Percentiles rank a stretch among this genome's conserved stretches.
Evolutionary conservation across 768 basidiomycete species (phyloP).

Genomic region (Dioszegia crocea): DNA sequence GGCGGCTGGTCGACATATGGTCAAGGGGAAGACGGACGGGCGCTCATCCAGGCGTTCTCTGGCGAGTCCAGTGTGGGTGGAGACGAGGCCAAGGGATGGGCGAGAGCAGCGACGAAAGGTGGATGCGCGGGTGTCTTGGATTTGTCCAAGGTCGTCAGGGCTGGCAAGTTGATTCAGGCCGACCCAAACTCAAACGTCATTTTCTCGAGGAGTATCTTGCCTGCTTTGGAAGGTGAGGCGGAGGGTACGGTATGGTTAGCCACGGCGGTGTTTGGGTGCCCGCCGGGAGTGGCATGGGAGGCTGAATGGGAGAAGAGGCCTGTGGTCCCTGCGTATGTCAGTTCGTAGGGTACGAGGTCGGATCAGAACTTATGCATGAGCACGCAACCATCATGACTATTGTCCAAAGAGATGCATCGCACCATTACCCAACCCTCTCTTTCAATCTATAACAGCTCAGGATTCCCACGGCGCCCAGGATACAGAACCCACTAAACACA

Average conservation of each 20-base stretch:
- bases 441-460: constrained; percentile 9
- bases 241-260: constrained; percentile 58
- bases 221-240: constrained; percentile 58
- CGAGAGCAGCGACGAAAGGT: constrained; percentile 59
- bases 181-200: constrained; percentile 73
- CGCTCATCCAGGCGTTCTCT: constrained; percentile 56
- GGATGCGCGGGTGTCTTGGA: constrained; percentile 65
- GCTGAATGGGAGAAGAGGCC: constrained; percentile 41
- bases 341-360: no score
- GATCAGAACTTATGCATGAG: no score
- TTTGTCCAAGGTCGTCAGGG: constrained; percentile 46
- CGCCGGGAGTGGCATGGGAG: constrained; percentile 39
- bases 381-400: no score
- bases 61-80: constrained; percentile 55
- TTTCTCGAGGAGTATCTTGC: constrained; percentile 63
- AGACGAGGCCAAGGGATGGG: constrained; percentile 53
- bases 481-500: constrained; percentile 25
- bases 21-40: constrained; percentile 61
- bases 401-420: no score
- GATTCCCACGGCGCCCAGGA: constrained; percentile 12
- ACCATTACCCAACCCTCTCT: no score
- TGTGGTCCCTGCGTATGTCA: constrained; percentile 26
- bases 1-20: constrained; percentile 70
- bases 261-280: constrained; percentile 64
- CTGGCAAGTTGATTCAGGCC: constrained; percentile 57